Conservation (phyloP, 495 filamentous ascomycete species). For the Haplographium delicatum region DNA sequence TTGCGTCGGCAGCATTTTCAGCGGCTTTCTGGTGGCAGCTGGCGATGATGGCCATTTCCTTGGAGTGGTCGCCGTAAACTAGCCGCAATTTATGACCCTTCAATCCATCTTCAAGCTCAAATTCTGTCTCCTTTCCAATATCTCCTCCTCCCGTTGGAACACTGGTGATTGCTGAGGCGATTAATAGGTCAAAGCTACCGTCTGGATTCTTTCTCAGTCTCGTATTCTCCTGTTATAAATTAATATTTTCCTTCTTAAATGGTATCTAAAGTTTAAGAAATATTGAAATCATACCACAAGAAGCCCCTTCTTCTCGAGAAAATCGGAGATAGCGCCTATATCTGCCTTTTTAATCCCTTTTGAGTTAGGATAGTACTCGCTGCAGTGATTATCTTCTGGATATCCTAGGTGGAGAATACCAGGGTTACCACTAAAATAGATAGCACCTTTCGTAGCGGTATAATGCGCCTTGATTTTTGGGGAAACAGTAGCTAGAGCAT, state of each 20-base stretch:
- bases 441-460: constrained; percentile 61
- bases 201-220: constrained; percentile 68
- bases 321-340: constrained; percentile 64
- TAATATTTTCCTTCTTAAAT: too few species aligned
- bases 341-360: constrained; percentile 80
- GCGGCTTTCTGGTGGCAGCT: constrained; percentile 65
- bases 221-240: constrained; percentile 68
- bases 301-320: constrained; percentile 68
- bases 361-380: constrained; percentile 88
- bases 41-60: constrained; percentile 77
- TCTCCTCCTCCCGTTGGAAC: constrained; percentile 58
- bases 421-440: constrained; percentile 65
- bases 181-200: constrained; percentile 73
- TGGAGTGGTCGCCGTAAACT: constrained; percentile 76
- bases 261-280: neutral
- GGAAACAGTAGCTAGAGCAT: constrained; percentile 62
- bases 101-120: constrained; percentile 58
- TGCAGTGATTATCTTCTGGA: constrained; percentile 74
- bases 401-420: constrained; percentile 83
- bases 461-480: constrained; percentile 57
- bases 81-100: constrained; percentile 65
- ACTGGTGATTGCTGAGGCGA: constrained; percentile 60
- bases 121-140: constrained; percentile 60
- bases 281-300: constrained; percentile 28
- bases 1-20: constrained; percentile 75